Percentiles rank a stretch among this genome's conserved stretches.
Conservation (phyloP, 192 early-diverging fungal genomes). For the Allomyces javanicus region DNA sequence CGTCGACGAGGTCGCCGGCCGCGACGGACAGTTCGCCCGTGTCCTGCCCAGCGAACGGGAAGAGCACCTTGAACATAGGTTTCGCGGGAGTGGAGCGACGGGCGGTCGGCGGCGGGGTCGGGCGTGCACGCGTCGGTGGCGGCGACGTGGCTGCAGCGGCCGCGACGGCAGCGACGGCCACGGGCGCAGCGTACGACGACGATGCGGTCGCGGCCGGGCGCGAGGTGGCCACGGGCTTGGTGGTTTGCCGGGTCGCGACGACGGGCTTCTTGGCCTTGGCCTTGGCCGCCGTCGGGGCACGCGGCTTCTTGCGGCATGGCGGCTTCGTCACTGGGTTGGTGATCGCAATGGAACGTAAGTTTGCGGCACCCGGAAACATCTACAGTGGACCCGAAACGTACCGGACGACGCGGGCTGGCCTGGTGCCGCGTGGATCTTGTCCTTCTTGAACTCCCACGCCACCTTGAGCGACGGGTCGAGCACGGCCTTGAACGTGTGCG, state of each 20-base stretch:
- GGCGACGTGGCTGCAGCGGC: constrained; percentile 9
- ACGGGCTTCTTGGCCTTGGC: neutral
- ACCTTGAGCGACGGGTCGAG: neutral
- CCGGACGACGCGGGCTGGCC: neutral
- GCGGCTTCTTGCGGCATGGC: neutral
- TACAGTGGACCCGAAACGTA: neutral
- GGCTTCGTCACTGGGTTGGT: neutral
- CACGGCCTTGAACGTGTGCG: neutral
- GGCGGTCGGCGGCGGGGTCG: constrained; percentile 31
- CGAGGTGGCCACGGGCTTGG: neutral
- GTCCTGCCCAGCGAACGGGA: constrained; percentile 41
- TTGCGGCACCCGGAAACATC: neutral
- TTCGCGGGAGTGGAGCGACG: constrained; percentile 16
- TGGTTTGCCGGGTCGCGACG: neutral
- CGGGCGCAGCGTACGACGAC: neutral
- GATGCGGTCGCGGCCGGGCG: too few species aligned
- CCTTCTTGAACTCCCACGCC: neutral
- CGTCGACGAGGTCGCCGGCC: constrained; percentile 43
- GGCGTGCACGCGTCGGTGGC: neutral
- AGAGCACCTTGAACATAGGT: constrained; percentile 44
- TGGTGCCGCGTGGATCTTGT: neutral
- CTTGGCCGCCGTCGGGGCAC: neutral
- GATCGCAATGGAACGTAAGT: neutral
- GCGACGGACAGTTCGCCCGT: constrained; percentile 43
- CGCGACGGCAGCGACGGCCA: neutral